These are phyloP conservation scores for Alectoria sarmentosa DNA, from an alignment of 495 filamentous ascomycete genomes.

Conservation along the genomic window DNA sequence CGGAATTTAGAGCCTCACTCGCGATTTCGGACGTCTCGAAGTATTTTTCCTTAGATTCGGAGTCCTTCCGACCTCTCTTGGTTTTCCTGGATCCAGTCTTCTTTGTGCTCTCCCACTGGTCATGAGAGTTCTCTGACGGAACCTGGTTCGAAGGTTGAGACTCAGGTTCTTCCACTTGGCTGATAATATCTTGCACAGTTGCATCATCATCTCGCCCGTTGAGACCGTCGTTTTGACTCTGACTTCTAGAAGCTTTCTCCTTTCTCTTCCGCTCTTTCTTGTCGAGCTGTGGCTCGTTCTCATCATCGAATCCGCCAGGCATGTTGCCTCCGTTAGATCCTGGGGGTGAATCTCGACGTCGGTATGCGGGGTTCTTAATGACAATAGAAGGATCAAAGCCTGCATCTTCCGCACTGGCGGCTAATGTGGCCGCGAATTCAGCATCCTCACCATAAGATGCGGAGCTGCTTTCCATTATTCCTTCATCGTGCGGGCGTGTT, in stretches of 20 bases:
- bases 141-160: neutral
- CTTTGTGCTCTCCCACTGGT: conserved; percentile 3
- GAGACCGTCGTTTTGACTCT: conserved; percentile 16
- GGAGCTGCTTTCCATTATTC: conserved; percentile 16
- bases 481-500: neutral
- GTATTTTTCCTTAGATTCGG: neutral
- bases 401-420: conserved; percentile 57
- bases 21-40: neutral
- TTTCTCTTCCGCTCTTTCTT: conserved; percentile 18
- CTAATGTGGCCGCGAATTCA: conserved; percentile 62
- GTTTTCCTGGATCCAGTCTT: conserved; percentile 6
- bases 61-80: conserved; percentile 3
- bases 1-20: conserved; percentile 5
- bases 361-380: conserved; percentile 56
- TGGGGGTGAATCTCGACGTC: conserved; percentile 57
- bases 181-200: conserved; percentile 22
- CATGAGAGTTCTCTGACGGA: neutral
- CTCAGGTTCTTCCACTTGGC: conserved; percentile 17
- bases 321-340: conserved; percentile 45
- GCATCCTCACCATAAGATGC: conserved; percentile 48
- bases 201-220: conserved; percentile 16
- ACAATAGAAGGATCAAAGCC: conserved; percentile 69
- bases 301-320: conserved; percentile 39
- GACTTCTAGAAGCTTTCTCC: conserved; percentile 13
- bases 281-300: conserved; percentile 15